Percentiles rank a stretch among this genome's conserved stretches.
These are phyloP conservation scores for Neophaeococcomyces aloes DNA, from an alignment of 2,329 filamentous ascomycete species.

Conservation along the genomic window DNA sequence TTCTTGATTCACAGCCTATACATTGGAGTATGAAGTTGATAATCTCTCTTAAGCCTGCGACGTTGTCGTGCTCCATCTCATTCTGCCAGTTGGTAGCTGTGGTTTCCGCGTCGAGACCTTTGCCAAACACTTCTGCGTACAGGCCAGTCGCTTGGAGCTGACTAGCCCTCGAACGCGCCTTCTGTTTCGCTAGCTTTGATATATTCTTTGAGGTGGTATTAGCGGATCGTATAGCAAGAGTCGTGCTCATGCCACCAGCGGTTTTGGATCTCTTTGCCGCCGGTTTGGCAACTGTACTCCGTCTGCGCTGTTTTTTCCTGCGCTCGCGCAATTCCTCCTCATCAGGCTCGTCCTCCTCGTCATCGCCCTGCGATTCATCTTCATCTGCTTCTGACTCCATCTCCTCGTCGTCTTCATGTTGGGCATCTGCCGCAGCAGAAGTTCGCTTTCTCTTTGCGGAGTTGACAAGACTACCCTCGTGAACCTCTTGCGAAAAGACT, in stretches of 20 bases:
- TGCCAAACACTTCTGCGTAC: constrained; percentile 52
- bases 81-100: constrained; percentile 49
- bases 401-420: constrained; percentile 22
- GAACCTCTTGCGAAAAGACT: constrained; percentile 30
- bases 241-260: constrained; percentile 35
- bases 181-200: constrained; percentile 36
- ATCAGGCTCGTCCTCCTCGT: constrained; percentile 29
- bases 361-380: constrained; percentile 20
- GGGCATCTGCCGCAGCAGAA: constrained; percentile 26
- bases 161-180: constrained; percentile 42
- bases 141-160: constrained; percentile 46
- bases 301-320: constrained; percentile 28
- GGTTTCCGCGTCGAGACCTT: constrained; percentile 44
- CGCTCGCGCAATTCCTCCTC: constrained; percentile 41
- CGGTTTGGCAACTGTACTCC: constrained; percentile 30
- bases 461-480: constrained; percentile 24
- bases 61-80: constrained; percentile 46
- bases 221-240: constrained; percentile 45
- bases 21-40: constrained; percentile 55
- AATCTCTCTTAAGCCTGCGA: constrained; percentile 46
- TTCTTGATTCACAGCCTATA: constrained; percentile 68
- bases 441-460: constrained; percentile 43
- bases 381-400: constrained; percentile 21
- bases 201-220: constrained; percentile 31
- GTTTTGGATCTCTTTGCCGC: constrained; percentile 48